Conservation (phyloP, 345 rosid genomes). For the Hypericum perforatum region DNA sequence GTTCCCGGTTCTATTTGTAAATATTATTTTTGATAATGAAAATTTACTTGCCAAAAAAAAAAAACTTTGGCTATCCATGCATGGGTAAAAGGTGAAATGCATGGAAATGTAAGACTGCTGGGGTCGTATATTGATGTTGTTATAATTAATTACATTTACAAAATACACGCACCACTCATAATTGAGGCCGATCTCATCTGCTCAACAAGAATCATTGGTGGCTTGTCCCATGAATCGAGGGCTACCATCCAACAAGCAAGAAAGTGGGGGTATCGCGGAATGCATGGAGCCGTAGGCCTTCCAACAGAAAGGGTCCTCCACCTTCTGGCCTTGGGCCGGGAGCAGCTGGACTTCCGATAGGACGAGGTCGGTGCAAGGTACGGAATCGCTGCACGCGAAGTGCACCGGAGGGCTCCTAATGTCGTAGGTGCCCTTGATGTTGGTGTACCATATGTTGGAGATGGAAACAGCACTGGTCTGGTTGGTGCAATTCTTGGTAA, state of each 20-base stretch:
- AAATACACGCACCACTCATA: too few species aligned
- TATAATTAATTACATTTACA: too few species aligned
- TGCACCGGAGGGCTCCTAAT: conserved; percentile 75
- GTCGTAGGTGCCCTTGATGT: conserved; percentile 84
- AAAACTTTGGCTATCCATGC: too few species aligned
- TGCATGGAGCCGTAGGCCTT: conserved; percentile 64
- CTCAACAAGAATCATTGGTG: conserved; percentile 18
- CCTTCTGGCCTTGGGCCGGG: conserved; percentile 58
- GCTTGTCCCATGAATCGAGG: conserved; percentile 18
- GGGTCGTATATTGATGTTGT: too few species aligned
- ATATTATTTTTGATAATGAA: too few species aligned
- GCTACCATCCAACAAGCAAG: conserved; percentile 28
- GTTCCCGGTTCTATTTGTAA: too few species aligned
- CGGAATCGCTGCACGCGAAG: conserved; percentile 76
- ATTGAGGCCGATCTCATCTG: neutral
- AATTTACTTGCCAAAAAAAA: too few species aligned
- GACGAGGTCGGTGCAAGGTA: conserved; percentile 78
- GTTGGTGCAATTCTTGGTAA: conserved; percentile 50
- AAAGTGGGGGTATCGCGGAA: conserved; percentile 30
- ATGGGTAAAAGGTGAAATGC: too few species aligned
- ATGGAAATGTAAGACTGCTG: too few species aligned
- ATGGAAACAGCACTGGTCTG: conserved; percentile 69
- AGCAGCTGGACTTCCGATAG: conserved; percentile 69
- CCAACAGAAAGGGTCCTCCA: conserved; percentile 74
- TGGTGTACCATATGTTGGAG: conserved; percentile 54